Conservation (phyloP, 208 protist species). For the Tetramitus jugosus region DNA sequence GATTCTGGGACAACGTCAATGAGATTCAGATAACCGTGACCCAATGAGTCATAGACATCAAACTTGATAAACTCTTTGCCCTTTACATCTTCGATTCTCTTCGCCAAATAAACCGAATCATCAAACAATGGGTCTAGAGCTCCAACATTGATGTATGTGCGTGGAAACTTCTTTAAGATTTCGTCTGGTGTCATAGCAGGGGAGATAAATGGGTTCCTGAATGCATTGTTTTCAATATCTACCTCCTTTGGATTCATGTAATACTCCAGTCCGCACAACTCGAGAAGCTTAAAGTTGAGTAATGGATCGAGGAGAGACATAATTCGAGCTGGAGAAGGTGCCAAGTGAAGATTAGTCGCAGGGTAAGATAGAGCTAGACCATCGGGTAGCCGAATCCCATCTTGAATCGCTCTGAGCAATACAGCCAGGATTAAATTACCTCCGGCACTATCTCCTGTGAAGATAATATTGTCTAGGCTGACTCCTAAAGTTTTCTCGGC, state of each 20-base stretch:
- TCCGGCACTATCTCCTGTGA: constrained; percentile 32
- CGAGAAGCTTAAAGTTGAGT: constrained; percentile 17
- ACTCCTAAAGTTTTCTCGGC: background rate
- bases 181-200: background rate
- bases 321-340: background rate
- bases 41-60: background rate
- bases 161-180: background rate
- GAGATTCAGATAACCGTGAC: constrained; percentile 25
- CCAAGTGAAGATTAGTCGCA: background rate
- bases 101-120: constrained; percentile 5
- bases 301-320: constrained; percentile 16
- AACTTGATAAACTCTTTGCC: background rate
- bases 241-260: background rate
- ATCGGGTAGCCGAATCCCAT: constrained; percentile 18
- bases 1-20: background rate
- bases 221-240: background rate
- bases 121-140: constrained; percentile 24
- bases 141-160: background rate
- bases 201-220: constrained; percentile 6
- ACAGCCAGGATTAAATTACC: constrained; percentile 24
- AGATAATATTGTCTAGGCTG: background rate
- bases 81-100: background rate
- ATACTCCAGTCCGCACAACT: background rate
- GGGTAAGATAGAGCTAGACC: constrained; percentile 17
- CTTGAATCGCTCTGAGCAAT: constrained; percentile 9